Evolutionary conservation across 2,329 filamentous ascomycete genomes (phyloP), one percentile per base, ranked within the genome.

Genomic region (Paracorniculantispora psalliotae): DNA sequence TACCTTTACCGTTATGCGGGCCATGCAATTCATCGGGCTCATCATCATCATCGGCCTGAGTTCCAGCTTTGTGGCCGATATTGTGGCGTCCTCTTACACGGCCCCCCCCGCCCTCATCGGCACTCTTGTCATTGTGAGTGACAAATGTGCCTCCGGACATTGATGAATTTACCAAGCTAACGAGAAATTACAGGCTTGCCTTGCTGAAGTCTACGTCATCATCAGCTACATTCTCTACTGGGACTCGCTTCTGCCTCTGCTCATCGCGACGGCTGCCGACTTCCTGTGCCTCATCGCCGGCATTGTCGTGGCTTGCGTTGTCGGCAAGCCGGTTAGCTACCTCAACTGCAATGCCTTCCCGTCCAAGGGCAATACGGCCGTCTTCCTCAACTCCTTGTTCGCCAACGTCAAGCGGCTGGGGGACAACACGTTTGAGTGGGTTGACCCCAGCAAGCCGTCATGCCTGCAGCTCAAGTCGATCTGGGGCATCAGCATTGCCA

Each of bases 391-490:
- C 58, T 75, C 77, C 5, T 72, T 77, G 21, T 71, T 71, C 63
- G 72, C 72, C 67, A 74, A 80, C 63, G 69, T 73, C 59, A 73
- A 75, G 60, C 65, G 67, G 59, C 63, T 67, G n/a, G 66, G 67
- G 59, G 62, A 65, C 51, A 64, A 67, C 62, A 63, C 63, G 41
- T 75, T 78, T 55, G 69, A 76, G 47, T 81, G 82, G 72, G 77
- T 80, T 23, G 78, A 78, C 57, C 75, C 78, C 4, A 79, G 79
- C 65, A 79, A 79, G 71, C 72, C 81, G 19, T 89, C 89, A 58
- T 97, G 92, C 77, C 85, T 87, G 68, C 86, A 94, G 77, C 86
- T 92, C 72, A 96, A 96, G 80, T 84, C 89, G 17, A 84, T 94
- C 64, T 96, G 92, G 92, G 92, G 91, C 1, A 74, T 96, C 61